phyloP scores from a whole-genome alignment of 1,284 basidiomycete genomes.

The Ganoderma meredithae region DNA sequence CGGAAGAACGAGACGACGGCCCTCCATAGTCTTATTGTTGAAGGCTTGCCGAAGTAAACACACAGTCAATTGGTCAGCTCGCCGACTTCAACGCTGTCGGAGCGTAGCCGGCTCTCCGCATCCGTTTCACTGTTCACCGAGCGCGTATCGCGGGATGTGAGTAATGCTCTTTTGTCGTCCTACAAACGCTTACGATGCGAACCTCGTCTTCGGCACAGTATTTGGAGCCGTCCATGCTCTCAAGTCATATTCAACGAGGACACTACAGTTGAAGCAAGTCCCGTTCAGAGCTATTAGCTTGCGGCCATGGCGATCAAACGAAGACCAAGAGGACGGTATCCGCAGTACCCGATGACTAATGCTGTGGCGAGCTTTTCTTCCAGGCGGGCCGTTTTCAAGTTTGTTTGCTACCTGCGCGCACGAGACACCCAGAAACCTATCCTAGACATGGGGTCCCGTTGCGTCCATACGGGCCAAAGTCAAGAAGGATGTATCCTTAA shows the following conservation, averaged over 20 bases:
- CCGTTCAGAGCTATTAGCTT: not conserved
- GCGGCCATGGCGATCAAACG: not conserved
- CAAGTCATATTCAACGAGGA: not conserved
- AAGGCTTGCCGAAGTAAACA: slow-evolving; percentile 7
- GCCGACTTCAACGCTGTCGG: not conserved
- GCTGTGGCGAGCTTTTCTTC: not conserved
- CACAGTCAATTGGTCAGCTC: not conserved
- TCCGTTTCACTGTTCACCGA: not conserved
- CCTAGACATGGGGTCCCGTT: not conserved
- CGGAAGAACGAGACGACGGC: not conserved
- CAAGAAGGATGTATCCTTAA: not conserved
- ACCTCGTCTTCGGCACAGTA: not conserved
- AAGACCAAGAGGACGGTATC: not conserved
- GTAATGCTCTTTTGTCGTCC: not conserved
- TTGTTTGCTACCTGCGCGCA: not conserved
- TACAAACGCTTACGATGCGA: not conserved
- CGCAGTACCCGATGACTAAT: slow-evolving; percentile 5
- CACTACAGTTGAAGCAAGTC: not conserved
- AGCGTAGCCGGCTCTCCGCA: not conserved
- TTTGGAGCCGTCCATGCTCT: not conserved
- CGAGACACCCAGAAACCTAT: not conserved
- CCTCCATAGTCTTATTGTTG: not conserved
- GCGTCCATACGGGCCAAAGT: not conserved
- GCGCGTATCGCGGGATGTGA: not conserved
- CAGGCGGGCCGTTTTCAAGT: not conserved